Evolutionary conservation across 495 filamentous ascomycete species (phyloP).

Genomic region (Neurospora hispaniola): DNA sequence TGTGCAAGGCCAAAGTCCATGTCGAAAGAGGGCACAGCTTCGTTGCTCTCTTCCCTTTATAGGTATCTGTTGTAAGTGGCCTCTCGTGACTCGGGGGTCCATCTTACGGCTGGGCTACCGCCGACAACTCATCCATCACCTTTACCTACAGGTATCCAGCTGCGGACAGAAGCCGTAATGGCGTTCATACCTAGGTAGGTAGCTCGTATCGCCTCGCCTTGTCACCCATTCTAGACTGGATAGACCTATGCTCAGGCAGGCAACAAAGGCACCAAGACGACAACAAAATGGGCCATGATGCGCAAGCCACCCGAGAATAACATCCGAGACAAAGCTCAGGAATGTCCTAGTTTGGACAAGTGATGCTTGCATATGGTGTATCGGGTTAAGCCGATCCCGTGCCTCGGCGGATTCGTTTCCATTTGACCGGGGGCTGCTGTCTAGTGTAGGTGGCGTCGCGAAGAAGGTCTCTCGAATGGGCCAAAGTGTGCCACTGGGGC

Average conservation of each 20-base stretch:
- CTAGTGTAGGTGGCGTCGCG: too few relatives aligned
- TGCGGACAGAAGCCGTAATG: not conserved
- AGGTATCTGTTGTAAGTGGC: not conserved
- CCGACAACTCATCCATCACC: too few relatives aligned
- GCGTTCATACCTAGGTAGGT: not conserved
- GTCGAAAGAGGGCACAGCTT: not conserved
- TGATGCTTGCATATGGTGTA: not conserved
- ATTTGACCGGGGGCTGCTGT: not conserved
- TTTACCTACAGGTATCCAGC: not conserved
- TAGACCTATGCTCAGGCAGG: not conserved
- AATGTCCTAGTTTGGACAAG: not conserved
- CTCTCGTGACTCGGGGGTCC: too few relatives aligned
- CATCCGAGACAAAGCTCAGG: not conserved
- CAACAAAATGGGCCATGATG: not conserved
- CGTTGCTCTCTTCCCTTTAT: not conserved
- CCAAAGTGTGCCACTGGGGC: not conserved
- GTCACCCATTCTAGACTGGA: not conserved
- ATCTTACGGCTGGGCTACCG: not conserved
- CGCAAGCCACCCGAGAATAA: not conserved
- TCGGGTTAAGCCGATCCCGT: not conserved
- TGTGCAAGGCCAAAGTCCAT: not conserved
- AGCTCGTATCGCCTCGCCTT: not conserved
- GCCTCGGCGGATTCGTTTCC: not conserved
- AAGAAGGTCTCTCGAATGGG: not conserved
- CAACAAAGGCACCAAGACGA: not conserved